Base-by-base conservation (phyloP, 1,284 basidiomycete genomes). In the Cutaneotrichosporon sp. region DNA sequence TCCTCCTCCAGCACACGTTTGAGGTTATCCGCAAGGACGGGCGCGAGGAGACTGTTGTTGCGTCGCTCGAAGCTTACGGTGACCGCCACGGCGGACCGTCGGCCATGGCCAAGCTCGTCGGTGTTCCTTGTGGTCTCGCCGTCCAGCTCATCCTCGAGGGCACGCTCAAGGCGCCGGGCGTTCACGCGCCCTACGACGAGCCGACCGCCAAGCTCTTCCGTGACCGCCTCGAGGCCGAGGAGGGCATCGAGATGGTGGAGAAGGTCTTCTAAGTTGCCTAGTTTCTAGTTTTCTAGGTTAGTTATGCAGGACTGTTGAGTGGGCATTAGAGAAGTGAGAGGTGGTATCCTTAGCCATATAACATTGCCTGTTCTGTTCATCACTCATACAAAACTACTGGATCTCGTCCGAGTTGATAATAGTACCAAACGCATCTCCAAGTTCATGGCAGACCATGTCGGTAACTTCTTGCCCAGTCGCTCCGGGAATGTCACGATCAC, bases 1-100 rank as follows among this genome's bases (percentile, higher is more conserved):
- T 99, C 71, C 92, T 97, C 87, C 87, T 99, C 60, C 95, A 98
- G 83, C 96, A 99, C 86, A 96, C 95, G 83, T 97, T 97, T 77
- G 82, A 91, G 72, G 88, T 97, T 55, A 87, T 92, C 77, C 90
- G 90, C 86, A 84, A 85, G 46, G 91, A 96, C 76, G 93, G 94
- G 60, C 86, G 83, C 57, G 83, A 90, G 87, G 87, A 96, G 84
- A 94, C 88, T 36, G 83, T 93, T 75, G 97, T 95, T 9, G 91
- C 92, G 53, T 95, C 95, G 30, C 85, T 99, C 46, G 92, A 98
- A 81, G 89, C 87, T 67, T 97, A 97, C 77, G 96, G 96, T 61
- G 87, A 86, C 67, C 81, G 84, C 46, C 89, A 89, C 21, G 83
- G 82, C 65, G 94, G 94, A 2, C 86, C 91, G 73, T 91, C 91